These are phyloP conservation scores for Kingdonia uniflora DNA, from an alignment of 164 flowering plant species.

Conservation along the genomic window DNA sequence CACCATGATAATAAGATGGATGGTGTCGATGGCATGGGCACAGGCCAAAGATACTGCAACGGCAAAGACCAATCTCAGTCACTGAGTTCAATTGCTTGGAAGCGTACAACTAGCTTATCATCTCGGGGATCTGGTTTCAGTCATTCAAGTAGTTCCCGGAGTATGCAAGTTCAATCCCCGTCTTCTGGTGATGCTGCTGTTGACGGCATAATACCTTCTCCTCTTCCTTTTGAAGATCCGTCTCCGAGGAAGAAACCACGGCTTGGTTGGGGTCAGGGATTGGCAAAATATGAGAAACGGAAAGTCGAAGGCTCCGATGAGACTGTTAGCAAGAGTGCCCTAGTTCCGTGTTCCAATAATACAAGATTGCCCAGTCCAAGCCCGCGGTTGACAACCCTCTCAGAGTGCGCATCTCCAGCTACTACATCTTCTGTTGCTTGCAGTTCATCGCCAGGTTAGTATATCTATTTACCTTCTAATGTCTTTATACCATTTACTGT, in stretches of 20 bases:
- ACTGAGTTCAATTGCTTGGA: conserved; percentile 52
- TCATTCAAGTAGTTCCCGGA: conserved; percentile 63
- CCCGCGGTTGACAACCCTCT: conserved; percentile 30
- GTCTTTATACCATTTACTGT: neutral
- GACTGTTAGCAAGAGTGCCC: conserved; percentile 19
- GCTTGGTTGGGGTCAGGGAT: conserved; percentile 97
- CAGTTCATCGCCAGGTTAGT: conserved; percentile 72
- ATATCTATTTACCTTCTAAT: neutral
- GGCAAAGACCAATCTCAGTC: conserved; percentile 23
- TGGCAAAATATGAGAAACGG: conserved; percentile 96
- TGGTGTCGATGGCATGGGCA: conserved; percentile 30
- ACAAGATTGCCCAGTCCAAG: conserved; percentile 34
- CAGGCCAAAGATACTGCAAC: conserved; percentile 35
- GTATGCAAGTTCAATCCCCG: conserved; percentile 43
- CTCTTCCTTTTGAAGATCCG: conserved; percentile 36
- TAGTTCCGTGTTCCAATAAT: conserved; percentile 7
- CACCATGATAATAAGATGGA: conserved; percentile 38
- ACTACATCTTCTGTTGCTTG: conserved; percentile 84
- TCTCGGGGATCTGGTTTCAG: conserved; percentile 76
- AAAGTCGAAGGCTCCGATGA: conserved; percentile 73
- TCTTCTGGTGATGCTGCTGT: conserved; percentile 40
- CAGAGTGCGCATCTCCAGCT: conserved; percentile 49
- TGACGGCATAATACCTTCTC: conserved; percentile 19
- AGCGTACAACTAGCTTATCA: conserved; percentile 68
- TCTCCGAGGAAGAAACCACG: conserved; percentile 77